Evolutionary conservation across 352 stramenopile genomes (phyloP).

Genomic region (Phytophthora podocarpi): DNA sequence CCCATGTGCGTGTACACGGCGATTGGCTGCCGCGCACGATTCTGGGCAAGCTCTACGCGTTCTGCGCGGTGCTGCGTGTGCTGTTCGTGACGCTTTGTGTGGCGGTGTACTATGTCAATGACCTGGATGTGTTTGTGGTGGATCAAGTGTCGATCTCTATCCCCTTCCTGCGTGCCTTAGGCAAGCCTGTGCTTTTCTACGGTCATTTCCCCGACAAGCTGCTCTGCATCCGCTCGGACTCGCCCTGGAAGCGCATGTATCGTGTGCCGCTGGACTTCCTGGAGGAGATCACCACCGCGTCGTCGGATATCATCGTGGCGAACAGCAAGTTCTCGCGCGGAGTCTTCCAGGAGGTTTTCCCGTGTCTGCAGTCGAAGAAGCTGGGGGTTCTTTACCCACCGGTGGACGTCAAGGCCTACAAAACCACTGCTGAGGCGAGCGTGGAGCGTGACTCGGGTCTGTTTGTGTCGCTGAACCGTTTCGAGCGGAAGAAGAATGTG

Average conservation of each 20-base stretch:
- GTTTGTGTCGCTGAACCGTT: constrained; percentile 98
- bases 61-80: constrained; percentile 94
- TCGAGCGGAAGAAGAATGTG: constrained; percentile 99
- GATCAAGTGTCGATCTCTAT: constrained; percentile 86
- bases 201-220: constrained; percentile 99
- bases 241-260: constrained; percentile 88
- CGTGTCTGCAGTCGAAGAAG: constrained; percentile 53
- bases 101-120: constrained; percentile 37
- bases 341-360: constrained; percentile 92
- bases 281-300: constrained; percentile 93
- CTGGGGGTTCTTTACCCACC: constrained; percentile 95
- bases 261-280: constrained; percentile 91
- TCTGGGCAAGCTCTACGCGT: constrained; percentile 86
- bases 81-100: constrained; percentile 91
- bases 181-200: constrained; percentile 96
- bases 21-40: constrained; percentile 94
- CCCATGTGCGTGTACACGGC: constrained; percentile 89
- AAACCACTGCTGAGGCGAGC: constrained; percentile 31
- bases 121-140: constrained; percentile 81
- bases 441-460: constrained; percentile 49
- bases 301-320: constrained; percentile 94
- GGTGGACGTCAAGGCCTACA: constrained; percentile 87
- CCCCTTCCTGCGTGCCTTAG: constrained; percentile 70
- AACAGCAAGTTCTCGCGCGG: constrained; percentile 96
- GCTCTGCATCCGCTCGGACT: constrained; percentile 73